These are phyloP conservation scores for Papilionanthe hybrid DNA, from an alignment of 116 monocot species.

Conservation along the genomic window DNA sequence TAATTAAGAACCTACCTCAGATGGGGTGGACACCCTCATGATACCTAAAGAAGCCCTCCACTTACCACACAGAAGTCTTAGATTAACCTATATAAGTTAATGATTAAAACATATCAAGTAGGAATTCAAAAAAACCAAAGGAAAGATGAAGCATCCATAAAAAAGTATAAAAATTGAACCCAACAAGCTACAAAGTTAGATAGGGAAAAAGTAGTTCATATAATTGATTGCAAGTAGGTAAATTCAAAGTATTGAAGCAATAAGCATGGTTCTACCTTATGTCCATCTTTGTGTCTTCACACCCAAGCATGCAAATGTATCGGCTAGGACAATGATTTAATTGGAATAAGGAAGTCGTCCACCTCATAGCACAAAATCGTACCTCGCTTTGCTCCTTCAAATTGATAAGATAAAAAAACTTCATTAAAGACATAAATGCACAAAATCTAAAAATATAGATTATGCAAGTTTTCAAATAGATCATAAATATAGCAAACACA, in stretches of 20 bases:
- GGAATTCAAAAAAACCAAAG: background rate
- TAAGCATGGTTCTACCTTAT: slow-evolving; percentile 47
- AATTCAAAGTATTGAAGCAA: background rate
- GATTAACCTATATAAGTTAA: background rate
- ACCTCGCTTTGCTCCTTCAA: slow-evolving; percentile 86
- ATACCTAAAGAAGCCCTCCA: background rate
- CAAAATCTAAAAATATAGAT: background rate
- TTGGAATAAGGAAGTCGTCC: slow-evolving; percentile 71
- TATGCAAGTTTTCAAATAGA: background rate
- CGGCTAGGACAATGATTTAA: slow-evolving; percentile 78
- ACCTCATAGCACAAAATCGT: slow-evolving; percentile 80
- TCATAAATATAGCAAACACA: background rate
- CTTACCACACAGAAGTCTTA: background rate
- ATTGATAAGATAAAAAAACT: background rate
- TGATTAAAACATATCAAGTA: background rate
- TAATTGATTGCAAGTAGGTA: background rate
- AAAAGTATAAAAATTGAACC: background rate
- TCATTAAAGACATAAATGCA: background rate
- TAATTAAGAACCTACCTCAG: background rate
- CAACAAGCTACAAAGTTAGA: background rate
- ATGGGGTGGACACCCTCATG: background rate
- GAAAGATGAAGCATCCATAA: background rate
- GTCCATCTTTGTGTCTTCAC: slow-evolving; percentile 70
- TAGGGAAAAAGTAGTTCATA: background rate
- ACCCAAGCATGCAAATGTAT: slow-evolving; percentile 88